Evolutionary conservation across 257 asterid genomes (phyloP).

Genomic region (Solanum bukasovii): DNA sequence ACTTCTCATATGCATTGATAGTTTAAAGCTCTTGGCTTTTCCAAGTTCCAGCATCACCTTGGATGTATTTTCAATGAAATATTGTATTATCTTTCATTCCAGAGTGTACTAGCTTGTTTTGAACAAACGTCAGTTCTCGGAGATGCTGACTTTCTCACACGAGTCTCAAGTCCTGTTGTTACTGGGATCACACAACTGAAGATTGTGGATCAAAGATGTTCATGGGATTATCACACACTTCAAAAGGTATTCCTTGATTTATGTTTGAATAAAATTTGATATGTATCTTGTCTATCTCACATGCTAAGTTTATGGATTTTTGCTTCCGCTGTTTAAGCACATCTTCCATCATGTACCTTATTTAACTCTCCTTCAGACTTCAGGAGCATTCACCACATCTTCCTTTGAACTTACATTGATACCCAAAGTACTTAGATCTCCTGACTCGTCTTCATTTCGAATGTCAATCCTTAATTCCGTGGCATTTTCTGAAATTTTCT

Average conservation of each 20-base stretch:
- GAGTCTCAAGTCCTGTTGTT: background rate
- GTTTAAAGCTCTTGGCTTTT: background rate
- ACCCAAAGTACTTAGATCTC: background rate
- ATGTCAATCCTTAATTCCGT: conserved; percentile 1
- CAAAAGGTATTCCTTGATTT: background rate
- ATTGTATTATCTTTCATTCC: background rate
- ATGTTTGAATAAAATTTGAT: background rate
- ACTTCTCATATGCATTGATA: background rate
- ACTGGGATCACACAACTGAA: background rate
- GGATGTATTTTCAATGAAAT: background rate
- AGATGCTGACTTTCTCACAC: background rate
- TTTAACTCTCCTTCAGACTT: conserved; percentile 1
- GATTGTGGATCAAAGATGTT: background rate
- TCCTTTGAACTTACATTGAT: background rate
- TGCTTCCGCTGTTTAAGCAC: background rate
- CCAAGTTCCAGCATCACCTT: background rate
- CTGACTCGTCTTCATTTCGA: conserved; percentile 4
- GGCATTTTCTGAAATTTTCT: conserved; percentile 4
- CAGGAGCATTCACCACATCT: background rate
- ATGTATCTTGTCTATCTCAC: background rate
- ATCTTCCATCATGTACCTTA: conserved; percentile 11
- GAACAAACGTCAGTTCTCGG: background rate
- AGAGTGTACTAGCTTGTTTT: background rate
- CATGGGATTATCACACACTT: background rate
- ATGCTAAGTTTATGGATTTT: background rate